Evolutionary conservation across 306 rosid genomes (phyloP).

Genomic region (Trichosanthes cucumerina): DNA sequence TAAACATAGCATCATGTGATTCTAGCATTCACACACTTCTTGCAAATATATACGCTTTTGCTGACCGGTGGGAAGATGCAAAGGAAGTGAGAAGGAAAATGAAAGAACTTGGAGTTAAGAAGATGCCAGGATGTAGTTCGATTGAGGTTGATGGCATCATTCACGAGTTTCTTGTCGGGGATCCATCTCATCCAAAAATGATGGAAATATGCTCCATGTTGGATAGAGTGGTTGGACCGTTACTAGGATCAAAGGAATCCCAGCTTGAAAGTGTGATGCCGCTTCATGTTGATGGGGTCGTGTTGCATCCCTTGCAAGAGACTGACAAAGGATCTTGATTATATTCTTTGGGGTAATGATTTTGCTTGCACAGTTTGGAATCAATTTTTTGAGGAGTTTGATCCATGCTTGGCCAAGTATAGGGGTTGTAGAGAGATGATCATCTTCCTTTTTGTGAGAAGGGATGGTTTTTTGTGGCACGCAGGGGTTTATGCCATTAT

Average conservation of each 20-base stretch:
- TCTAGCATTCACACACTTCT: conserved; percentile 54
- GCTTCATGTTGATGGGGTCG: background rate
- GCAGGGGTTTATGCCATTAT: too few species aligned
- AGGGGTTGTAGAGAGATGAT: background rate
- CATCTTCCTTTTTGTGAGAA: too few species aligned
- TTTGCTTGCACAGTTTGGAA: background rate
- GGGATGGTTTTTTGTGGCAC: too few species aligned
- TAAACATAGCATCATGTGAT: conserved; percentile 33
- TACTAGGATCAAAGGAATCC: conserved; percentile 13
- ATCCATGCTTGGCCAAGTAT: background rate
- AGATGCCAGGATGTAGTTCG: conserved; percentile 54
- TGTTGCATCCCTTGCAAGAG: background rate
- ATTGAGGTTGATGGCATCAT: conserved; percentile 41
- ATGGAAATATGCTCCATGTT: conserved; percentile 4
- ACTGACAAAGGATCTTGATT: background rate
- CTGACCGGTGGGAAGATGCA: conserved; percentile 64
- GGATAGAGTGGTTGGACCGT: conserved; percentile 8
- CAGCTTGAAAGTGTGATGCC: background rate
- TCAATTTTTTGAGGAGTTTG: too few species aligned
- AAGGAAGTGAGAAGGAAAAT: conserved; percentile 53
- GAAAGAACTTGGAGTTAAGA: conserved; percentile 44
- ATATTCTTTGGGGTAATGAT: background rate
- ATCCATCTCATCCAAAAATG: conserved; percentile 24
- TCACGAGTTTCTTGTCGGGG: conserved; percentile 23
- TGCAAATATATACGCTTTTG: conserved; percentile 59